These are phyloP conservation scores for Yarrowia keelungensis DNA, from an alignment of 805 yeast species.

Conservation along the genomic window DNA sequence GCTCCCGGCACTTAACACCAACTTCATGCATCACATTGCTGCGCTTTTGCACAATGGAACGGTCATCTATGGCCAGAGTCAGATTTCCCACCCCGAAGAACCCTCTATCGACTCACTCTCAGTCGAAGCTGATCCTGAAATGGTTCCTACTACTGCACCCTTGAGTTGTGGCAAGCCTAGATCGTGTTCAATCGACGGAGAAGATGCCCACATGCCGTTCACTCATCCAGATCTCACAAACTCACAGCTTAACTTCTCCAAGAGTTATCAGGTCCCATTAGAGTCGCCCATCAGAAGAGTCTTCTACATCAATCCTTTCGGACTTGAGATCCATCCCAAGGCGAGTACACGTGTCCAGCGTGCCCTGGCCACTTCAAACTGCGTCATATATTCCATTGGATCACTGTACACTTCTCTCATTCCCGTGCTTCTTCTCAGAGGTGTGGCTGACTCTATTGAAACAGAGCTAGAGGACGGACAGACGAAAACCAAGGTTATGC, in stretches of 20 bases:
- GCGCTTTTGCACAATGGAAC: slow-evolving; percentile 74
- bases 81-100: slow-evolving; percentile 80
- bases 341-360: slow-evolving; percentile 69
- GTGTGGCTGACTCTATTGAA: slow-evolving; percentile 69
- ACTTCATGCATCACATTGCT: slow-evolving; percentile 84
- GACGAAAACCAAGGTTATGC: slow-evolving; percentile 57
- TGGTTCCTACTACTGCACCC: slow-evolving; percentile 17
- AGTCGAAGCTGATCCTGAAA: slow-evolving; percentile 20
- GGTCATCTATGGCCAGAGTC: slow-evolving; percentile 87
- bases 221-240: slow-evolving; percentile 78
- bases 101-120: slow-evolving; percentile 11
- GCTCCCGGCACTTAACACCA: slow-evolving; percentile 82
- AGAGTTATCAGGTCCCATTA: slow-evolving; percentile 60
- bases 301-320: slow-evolving; percentile 84
- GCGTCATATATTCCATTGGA: slow-evolving; percentile 80
- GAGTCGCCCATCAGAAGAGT: slow-evolving; percentile 75
- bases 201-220: slow-evolving; percentile 71
- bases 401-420: slow-evolving; percentile 86
- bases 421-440: slow-evolving; percentile 77
- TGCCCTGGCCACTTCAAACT: slow-evolving; percentile 56
- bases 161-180: neutral
- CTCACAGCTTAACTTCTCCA: slow-evolving; percentile 74
- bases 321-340: slow-evolving; percentile 80
- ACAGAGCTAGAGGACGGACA: neutral
- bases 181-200: slow-evolving; percentile 49